Evolutionary conservation across 75 land plant genomes (phyloP), one percentile per base, ranked within the genome.

Genomic region (Cryptomeria japonica): DNA sequence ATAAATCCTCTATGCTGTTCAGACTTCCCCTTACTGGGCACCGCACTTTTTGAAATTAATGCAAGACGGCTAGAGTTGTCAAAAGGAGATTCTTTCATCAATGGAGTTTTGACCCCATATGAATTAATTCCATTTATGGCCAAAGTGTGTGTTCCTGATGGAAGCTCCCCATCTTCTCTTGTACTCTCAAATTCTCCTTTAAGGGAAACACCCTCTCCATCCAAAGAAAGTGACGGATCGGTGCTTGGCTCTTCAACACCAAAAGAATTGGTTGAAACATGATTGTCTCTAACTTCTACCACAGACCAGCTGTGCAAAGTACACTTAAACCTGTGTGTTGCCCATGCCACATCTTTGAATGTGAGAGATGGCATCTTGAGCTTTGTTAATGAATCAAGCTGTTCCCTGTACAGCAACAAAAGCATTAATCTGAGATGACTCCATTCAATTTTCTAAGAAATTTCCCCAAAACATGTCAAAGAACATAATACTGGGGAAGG

Each of bases 141-240:
- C 19, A n/a, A 51, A 14, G 64, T 31, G 49, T 89, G 87, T 56
- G 88, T 86, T 39, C 90, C 86, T 41, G 95, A 85, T 44, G 99
- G 99, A 87, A 98, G 99, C 89, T 98, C 99, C 58, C 99, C 99
- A 92, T 98, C 99, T 91, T 98, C 99, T 86, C 94, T 94, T 25
- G 90, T 88, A 88, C 86, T 88, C 87, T 95, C 99, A 70, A 89
- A 46, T 56, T 95, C 94, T 61, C 87, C 93, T 85, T 82, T 89
- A 55, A 90, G 87, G 31, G 88, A 51, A 37, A 76, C 90, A 31
- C 88, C 87, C 72, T 85, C 86, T 72, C 85, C 91, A 88, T 88
- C 89, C 87, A 84, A 22, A 84, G 88, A 86, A 89, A 84, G 75
- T 58, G 85, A 31, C 46, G 78, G 25, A 55, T 79, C 88, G 53